Evolutionary conservation across 2,329 filamentous ascomycete genomes (phyloP).

Genomic region (Clathrospora elynae): DNA sequence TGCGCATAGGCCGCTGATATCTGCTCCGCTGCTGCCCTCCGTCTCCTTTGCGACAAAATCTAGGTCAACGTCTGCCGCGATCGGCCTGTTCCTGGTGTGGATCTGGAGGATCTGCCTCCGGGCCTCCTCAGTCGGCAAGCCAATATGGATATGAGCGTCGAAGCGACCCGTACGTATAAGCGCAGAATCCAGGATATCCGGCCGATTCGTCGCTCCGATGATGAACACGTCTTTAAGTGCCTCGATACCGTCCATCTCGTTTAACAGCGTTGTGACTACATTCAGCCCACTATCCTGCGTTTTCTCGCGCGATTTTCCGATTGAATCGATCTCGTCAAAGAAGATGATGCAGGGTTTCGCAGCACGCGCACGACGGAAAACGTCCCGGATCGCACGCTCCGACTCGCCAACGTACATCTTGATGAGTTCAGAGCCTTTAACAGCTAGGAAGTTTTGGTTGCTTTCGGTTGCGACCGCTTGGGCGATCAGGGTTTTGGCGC

Average conservation of each 20-base stretch:
- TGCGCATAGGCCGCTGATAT: conserved; percentile 67
- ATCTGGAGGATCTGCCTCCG: conserved; percentile 77
- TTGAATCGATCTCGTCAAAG: conserved; percentile 94
- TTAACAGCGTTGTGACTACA: conserved; percentile 85
- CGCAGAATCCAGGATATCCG: conserved; percentile 82
- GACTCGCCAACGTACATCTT: conserved; percentile 98
- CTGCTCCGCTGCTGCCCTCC: conserved; percentile 84
- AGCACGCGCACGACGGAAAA: conserved; percentile 84
- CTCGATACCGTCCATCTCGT: conserved; percentile 96
- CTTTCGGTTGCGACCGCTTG: conserved; percentile 91
- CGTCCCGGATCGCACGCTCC: conserved; percentile 80
- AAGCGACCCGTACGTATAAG: conserved; percentile 85
- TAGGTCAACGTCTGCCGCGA: conserved; percentile 69
- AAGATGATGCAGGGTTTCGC: conserved; percentile 92
- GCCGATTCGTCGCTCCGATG: conserved; percentile 89
- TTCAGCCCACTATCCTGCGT: conserved; percentile 67
- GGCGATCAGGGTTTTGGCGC: conserved; percentile 90
- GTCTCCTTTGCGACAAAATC: conserved; percentile 65
- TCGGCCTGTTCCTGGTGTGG: conserved; percentile 64
- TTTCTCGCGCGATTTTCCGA: conserved; percentile 65
- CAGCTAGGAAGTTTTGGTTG: conserved; percentile 89
- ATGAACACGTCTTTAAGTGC: conserved; percentile 81
- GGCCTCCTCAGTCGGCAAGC: conserved; percentile 74
- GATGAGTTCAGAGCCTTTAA: conserved; percentile 90
- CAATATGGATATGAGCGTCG: conserved; percentile 83